Conservation (phyloP, 1,284 basidiomycete genomes). For the Macrocystidia cucumis region DNA sequence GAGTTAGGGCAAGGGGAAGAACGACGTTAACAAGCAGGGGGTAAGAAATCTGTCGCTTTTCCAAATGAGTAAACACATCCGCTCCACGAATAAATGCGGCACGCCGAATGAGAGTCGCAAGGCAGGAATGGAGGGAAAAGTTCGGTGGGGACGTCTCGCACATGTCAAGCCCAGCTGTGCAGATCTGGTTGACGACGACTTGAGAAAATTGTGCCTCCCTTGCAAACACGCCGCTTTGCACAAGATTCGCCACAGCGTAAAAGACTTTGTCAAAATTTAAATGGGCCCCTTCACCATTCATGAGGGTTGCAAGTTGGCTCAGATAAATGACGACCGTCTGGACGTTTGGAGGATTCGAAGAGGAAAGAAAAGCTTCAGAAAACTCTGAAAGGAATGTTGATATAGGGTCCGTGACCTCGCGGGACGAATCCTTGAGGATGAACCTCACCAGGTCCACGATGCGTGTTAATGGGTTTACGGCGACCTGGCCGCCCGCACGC, state of each 20-base stretch:
- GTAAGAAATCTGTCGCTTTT: constrained; percentile 45
- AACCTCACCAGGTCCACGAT: constrained; percentile 52
- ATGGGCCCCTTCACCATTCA: constrained; percentile 39
- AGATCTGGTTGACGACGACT: constrained; percentile 53
- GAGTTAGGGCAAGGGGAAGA: constrained; percentile 49
- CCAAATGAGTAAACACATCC: constrained; percentile 52
- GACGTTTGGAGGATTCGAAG: constrained; percentile 28
- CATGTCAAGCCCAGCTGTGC: constrained; percentile 47
- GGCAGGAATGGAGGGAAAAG: constrained; percentile 41
- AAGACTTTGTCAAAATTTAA: constrained; percentile 62
- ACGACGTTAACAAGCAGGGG: constrained; percentile 53
- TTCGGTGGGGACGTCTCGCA: constrained; percentile 49
- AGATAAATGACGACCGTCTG: constrained; percentile 52
- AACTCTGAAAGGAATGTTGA: constrained; percentile 46
- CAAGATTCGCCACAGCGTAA: constrained; percentile 43
- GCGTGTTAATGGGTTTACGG: constrained; percentile 35
- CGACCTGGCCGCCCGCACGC: constrained; percentile 47
- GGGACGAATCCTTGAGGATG: constrained; percentile 47
- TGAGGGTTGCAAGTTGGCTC: constrained; percentile 48
- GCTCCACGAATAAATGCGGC: constrained; percentile 44
- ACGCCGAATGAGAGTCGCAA: constrained; percentile 41
- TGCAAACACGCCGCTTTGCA: constrained; percentile 37
- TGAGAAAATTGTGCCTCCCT: constrained; percentile 43
- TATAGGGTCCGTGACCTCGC: constrained; percentile 29
- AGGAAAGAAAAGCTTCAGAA: constrained; percentile 35